Conservation (phyloP, 1,139 yeast species). For the Yamadazyma atmosphaerica region DNA sequence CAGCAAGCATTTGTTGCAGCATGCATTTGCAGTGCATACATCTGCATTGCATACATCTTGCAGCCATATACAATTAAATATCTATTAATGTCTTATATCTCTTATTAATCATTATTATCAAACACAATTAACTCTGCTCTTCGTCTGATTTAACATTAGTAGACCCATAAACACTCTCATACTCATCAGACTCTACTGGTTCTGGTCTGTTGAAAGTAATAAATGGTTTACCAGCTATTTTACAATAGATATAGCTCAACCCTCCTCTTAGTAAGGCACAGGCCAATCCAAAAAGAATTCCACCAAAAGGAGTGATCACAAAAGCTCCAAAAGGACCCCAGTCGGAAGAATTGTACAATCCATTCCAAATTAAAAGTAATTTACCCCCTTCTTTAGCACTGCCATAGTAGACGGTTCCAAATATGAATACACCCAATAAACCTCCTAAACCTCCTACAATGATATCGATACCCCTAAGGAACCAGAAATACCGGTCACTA, state of each 20-base stretch:
- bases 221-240: conserved; percentile 44
- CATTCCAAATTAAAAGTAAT: conserved; percentile 68
- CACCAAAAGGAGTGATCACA: conserved; percentile 87
- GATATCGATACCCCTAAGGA: conserved; percentile 77
- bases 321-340: conserved; percentile 97
- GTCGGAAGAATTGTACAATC: conserved; percentile 72
- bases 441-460: conserved; percentile 85
- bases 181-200: conserved; percentile 11
- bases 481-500: conserved; percentile 59
- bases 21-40: no score
- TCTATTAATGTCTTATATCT: background rate
- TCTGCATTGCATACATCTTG: no score
- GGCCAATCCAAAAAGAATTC: conserved; percentile 57
- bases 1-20: no score
- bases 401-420: conserved; percentile 77
- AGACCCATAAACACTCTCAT: conserved; percentile 12
- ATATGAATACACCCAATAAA: conserved; percentile 73
- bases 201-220: conserved; percentile 57
- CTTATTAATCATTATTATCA: background rate
- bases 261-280: conserved; percentile 53
- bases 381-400: conserved; percentile 78
- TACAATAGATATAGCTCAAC: conserved; percentile 36
- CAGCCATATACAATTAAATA: no score
- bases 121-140: background rate
- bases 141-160: conserved; percentile 10